Evolutionary conservation across 169 alveolate genomes (phyloP).

Genomic region (Eimeria falciformis): DNA sequence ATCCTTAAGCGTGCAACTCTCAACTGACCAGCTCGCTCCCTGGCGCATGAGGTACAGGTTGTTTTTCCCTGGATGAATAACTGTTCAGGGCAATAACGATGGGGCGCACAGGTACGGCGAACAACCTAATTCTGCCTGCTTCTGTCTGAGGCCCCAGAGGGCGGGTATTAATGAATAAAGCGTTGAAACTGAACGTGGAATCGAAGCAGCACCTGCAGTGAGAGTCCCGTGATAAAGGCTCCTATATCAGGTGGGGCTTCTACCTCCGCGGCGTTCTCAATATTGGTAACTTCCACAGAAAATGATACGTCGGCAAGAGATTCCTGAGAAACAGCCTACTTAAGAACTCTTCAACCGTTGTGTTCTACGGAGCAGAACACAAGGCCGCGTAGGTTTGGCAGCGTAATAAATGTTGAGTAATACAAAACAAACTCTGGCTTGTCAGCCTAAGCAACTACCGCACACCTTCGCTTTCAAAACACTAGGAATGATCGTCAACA

Average conservation of each 20-base stretch:
- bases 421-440: too few species aligned
- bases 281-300: constrained; percentile 38
- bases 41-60: neutral
- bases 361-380: too few species aligned
- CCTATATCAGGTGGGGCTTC: constrained; percentile 7
- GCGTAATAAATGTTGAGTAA: too few species aligned
- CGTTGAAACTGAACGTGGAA: neutral
- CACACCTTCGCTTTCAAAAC: too few species aligned
- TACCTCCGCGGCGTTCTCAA: neutral
- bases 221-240: constrained; percentile 20
- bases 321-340: constrained; percentile 6
- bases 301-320: constrained; percentile 32
- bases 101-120: neutral
- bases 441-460: too few species aligned
- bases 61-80: neutral
- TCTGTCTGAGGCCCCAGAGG: too few species aligned
- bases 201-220: constrained; percentile 22
- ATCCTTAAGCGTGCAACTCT: constrained; percentile 1
- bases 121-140: too few species aligned
- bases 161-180: too few species aligned
- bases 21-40: constrained; percentile 61
- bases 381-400: too few species aligned
- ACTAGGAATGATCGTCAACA: too few species aligned
- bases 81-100: neutral
- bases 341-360: too few species aligned